Percentiles rank a stretch among this genome's conserved stretches.
Conservation (phyloP, 2,329 filamentous ascomycete species). For the Aspergillus uvarum region DNA sequence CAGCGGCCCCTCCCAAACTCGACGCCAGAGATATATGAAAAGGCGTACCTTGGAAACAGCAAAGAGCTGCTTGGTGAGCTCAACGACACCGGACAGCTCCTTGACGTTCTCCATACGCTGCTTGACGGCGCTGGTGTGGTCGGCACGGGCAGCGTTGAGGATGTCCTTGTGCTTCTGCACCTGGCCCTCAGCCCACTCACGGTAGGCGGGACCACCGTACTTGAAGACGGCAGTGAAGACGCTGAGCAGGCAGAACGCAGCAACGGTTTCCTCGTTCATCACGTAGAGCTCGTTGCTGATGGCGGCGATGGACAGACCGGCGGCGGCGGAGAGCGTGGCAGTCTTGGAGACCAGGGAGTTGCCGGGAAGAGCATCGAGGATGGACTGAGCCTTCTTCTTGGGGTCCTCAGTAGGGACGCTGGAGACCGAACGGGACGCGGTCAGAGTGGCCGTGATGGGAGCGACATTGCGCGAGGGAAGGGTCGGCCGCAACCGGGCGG, state of each 20-base stretch:
- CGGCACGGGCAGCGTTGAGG: conserved; percentile 86
- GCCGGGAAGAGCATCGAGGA: conserved; percentile 89
- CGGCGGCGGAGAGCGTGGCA: conserved; percentile 89
- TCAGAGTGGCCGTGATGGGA: conserved; percentile 68
- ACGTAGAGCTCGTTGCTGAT: conserved; percentile 99
- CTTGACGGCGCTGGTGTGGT: conserved; percentile 96
- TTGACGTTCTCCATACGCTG: conserved; percentile 89
- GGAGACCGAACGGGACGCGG: conserved; percentile 68
- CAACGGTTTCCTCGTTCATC: conserved; percentile 97
- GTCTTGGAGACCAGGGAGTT: conserved; percentile 93
- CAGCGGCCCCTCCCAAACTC: background rate
- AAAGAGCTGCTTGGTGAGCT: conserved; percentile 95
- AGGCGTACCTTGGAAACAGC: conserved; percentile 89
- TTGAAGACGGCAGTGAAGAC: conserved; percentile 92
- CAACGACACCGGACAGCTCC: conserved; percentile 91
- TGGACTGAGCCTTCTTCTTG: conserved; percentile 94
- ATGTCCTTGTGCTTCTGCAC: conserved; percentile 91
- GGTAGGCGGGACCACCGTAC: conserved; percentile 89
- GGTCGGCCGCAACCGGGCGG: conserved; percentile 83
- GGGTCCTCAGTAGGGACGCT: conserved; percentile 82
- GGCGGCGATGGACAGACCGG: conserved; percentile 87
- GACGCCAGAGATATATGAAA: background rate
- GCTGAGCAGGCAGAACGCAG: conserved; percentile 86
- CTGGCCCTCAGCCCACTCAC: conserved; percentile 86
- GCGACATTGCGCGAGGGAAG: conserved; percentile 73